Evolutionary conservation across 2,329 filamentous ascomycete species (phyloP), one percentile per base, ranked within the genome.

Genomic region (Calonectria fujianensis): DNA sequence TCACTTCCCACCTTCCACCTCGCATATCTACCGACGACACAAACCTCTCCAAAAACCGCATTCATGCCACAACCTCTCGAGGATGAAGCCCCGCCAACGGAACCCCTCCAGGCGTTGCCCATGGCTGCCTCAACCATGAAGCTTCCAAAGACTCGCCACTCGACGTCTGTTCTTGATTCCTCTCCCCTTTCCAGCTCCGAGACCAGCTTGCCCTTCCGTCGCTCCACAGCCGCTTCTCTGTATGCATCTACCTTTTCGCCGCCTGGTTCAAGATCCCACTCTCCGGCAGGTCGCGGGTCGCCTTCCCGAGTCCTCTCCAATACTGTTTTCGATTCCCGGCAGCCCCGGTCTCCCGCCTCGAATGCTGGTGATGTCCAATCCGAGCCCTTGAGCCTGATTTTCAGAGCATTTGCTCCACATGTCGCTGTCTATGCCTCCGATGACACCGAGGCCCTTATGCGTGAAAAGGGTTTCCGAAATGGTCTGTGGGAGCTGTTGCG

Each of bases 401-500:
- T 97, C 69, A 93, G 93, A 74, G 94, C 96, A 3, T 98, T 98
- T 83, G 95, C 96, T 18, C 97, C 97, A 1, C 94, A 97, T 76
- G 92, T 99, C 59, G 95, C 94, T 9, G 91, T 99, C 35, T 94
- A 96, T 79, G 92, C 95, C n/a, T 98, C 96, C 18, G 87, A 91
- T 20, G 96, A 98, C 82, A 97, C 95, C 0, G 94, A 98, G 82
- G 90, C 93, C 72, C 86, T 99, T 73, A 90, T 96, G 70, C 90
- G 89, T 74, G 93, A 94, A 77, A 99, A 99, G 85, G 97, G 97
- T 0, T 95, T 98, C 78, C 88, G 91, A 50, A 90, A 92, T 57
- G 96, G 96, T 0, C 89, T 99, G 64, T 93, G 96, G 88, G 94
- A 98, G 84, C 87, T 99, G 31, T 86, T 99, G 71, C 90, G 96